Base-by-base conservation (phyloP, 768 basidiomycete genomes). In the Flagelloscypha sp. region DNA sequence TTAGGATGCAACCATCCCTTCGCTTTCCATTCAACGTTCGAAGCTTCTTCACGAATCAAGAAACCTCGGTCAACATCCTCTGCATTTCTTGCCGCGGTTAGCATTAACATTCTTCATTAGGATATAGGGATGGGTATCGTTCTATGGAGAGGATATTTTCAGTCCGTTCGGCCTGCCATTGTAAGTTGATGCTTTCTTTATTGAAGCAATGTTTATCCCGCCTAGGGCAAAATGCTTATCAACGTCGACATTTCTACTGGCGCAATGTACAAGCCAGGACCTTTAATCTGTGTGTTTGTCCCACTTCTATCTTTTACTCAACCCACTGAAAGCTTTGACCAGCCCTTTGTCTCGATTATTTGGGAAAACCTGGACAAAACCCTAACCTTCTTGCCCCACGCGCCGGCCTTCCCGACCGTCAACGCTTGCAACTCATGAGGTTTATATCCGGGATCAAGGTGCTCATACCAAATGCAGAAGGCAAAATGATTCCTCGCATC, bases 181-280 rank as follows among this genome's bases (percentile, higher is more conserved):
- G 72, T 71, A 3, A n/a, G n/a, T n/a, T n/a, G n/a, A n/a, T n/a
- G n/a, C n/a, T n/a, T n/a, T n/a, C n/a, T n/a, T n/a, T n/a, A n/a
- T n/a, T n/a, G n/a, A n/a, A n/a, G n/a, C n/a, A n/a, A n/a, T n/a
- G n/a, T n/a, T n/a, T n/a, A n/a, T n/a, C n/a, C n/a, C n/a, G n/a
- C n/a, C n/a, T n/a, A n/a, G n/a, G n/a, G n/a, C n/a, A 59, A 58
- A 4, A 70, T 84, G 59, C 54, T 76, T 15, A 69, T 84, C 50
- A 84, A 84, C 35, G 66, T 84, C 45, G 81, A 84, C 41, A 84
- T 83, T 36, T 75, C 72, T 2, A 82, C 81, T 0, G 81, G 76
- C 1, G 66, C 73, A 0, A 84, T 84, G 82, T 83, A 78, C 52
- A 74, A 74, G 47, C 49, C 66, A 0, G 80, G 80, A 1, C 52